These are phyloP conservation scores for Musa troglodytarum DNA, from an alignment of 176 grass and related monocot species.

Conservation along the genomic window DNA sequence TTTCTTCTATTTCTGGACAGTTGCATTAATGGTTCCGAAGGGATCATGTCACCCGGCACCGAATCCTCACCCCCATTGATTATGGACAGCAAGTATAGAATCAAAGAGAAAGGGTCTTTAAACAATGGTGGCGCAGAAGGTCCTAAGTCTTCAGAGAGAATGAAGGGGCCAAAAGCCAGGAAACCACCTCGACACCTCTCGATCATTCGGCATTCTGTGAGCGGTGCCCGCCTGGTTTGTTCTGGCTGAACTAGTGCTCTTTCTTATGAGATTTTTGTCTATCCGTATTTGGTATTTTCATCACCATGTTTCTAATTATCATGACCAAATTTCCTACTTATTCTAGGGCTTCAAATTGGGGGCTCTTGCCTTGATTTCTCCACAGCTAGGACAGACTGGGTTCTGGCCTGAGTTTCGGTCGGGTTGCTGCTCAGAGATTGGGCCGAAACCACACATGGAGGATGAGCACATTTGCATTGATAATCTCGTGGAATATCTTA, in stretches of 20 bases:
- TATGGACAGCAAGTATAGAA: background rate
- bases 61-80: background rate
- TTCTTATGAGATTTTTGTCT: background rate
- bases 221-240: slow-evolving; percentile 29
- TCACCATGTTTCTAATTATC: background rate
- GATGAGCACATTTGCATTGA: slow-evolving; percentile 84
- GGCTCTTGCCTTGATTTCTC: slow-evolving; percentile 67
- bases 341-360: slow-evolving; percentile 55
- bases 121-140: background rate
- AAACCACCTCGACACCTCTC: slow-evolving; percentile 73
- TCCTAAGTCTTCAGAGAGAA: background rate
- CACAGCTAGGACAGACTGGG: slow-evolving; percentile 28
- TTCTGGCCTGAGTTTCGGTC: slow-evolving; percentile 79
- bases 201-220: slow-evolving; percentile 54
- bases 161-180: slow-evolving; percentile 24
- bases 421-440: slow-evolving; percentile 63
- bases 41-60: background rate
- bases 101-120: background rate
- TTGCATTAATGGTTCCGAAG: background rate
- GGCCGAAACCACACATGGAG: slow-evolving; percentile 79
- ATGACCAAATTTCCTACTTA: background rate
- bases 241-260: background rate
- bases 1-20: background rate
- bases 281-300: background rate
- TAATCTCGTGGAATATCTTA: slow-evolving; percentile 59